Evolutionary conservation across 306 rosid genomes (phyloP), one percentile per base, ranked within the genome.

Genomic region (Alnus rubra): DNA sequence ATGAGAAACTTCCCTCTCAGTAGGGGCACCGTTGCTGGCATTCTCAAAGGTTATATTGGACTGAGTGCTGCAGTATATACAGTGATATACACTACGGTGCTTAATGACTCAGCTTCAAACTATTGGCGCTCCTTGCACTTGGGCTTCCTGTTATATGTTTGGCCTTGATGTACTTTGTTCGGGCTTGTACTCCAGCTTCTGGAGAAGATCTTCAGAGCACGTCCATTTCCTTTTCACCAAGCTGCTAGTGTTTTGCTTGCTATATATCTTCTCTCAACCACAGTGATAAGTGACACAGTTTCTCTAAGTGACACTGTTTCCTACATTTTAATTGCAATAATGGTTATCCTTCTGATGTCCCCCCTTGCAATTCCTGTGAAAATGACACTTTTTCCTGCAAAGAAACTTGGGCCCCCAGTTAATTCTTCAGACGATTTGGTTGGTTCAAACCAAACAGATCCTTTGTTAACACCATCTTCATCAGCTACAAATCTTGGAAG

Each of bases 1-100:
- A 94, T 94, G 98, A 94, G 96, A 74, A 94, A 94, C 88, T 94
- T 94, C 84, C 98, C 96, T 84, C 93, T 90, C 73, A 89, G 89
- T 50, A 83, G 96, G 78, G 98, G 97, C 80, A 88, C 89, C 7
- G 88, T 92, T 74, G 90, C 96, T 50, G 98, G 97, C 74, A 90
- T 94, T 82, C 96, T 94, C 23, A 94, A 92, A 79, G 97, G 96
- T 68, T 94, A 94, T 81, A 76, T 84, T 7, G 98, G 98, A 74
- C 84, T 92, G 16, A 92, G 98, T 53, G 96, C 92, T 47, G 85
- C 94, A 15, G 92, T 94, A 1, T 94, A 92, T 82, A 92, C 98
- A 1, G 87, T 92, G 69, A 74, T 94, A 79, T 94, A 84, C 81
- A 76, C 77, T 87, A 5, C 74, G 78, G 44, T 90, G 56, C 82